Evolutionary conservation across 257 asterid species (phyloP).

Genomic region (Fraxinus cuspidata): DNA sequence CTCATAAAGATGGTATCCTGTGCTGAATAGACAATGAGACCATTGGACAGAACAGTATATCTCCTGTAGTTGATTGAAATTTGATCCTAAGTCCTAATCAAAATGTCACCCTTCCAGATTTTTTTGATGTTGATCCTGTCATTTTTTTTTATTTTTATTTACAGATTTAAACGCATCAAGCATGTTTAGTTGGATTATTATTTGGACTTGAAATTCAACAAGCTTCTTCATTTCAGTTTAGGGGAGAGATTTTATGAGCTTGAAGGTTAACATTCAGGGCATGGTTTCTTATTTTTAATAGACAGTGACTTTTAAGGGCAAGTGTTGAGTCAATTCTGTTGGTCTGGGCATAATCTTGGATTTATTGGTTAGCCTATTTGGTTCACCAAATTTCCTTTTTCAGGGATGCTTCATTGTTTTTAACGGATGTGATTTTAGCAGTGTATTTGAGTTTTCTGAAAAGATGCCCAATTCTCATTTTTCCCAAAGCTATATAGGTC

Average conservation of each 20-base stretch:
- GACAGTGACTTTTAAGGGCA: neutral
- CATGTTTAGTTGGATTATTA: too few species aligned
- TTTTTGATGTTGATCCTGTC: neutral
- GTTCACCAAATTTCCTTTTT: neutral
- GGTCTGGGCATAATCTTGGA: neutral
- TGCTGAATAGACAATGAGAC: neutral
- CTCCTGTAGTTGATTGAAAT: neutral
- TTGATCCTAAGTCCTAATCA: neutral
- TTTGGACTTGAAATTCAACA: neutral
- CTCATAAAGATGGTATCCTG: neutral
- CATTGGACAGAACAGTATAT: neutral
- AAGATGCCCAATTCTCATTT: neutral
- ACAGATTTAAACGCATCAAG: too few species aligned
- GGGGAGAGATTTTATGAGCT: neutral
- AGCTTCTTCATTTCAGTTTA: neutral
- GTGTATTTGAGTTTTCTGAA: neutral
- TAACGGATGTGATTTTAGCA: neutral
- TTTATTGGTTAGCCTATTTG: constrained; percentile 6
- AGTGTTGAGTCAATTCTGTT: neutral
- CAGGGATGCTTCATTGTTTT: neutral
- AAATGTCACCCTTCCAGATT: constrained; percentile 1
- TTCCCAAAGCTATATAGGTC: neutral
- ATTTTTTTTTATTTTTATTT: too few species aligned
- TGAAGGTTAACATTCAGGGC: neutral
- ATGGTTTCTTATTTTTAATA: neutral